Evolutionary conservation across 176 grass and related monocot species (phyloP), one percentile per base, ranked within the genome.

Genomic region (Dactylis glomerata): DNA sequence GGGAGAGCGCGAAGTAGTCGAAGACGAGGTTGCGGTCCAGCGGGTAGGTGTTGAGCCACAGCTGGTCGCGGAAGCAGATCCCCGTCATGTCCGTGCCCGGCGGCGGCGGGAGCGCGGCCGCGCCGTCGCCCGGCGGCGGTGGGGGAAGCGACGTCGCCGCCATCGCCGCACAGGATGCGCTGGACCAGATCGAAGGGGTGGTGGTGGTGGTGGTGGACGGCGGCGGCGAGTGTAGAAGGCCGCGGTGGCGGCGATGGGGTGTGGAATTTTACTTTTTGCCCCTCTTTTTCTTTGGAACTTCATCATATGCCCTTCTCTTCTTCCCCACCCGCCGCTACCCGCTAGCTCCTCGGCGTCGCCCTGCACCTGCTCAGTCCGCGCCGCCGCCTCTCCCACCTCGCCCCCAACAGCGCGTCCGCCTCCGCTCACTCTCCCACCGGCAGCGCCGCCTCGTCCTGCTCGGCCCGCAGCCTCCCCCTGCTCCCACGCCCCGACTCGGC

Each of bases 61-160:
- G 91, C 86, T 98, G 96, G 81, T 98, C 96, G 33, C 93, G 89
- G 93, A 98, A 98, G 88, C 96, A 98, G 79, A 98, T 98, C 38
- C 96, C 96, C 26, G 96, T 98, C 96, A 98, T 98, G 91, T 95
- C 96, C 32, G 96, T 98, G 42, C 96, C 96, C 34, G 96, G 96
- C 14, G 93, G 93, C 10, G 91, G 64, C 14, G 88, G 93, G 56
- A 79, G 74, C 26, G 84, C 65, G 14, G 79, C 89, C 2, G 89
- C 71, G 37, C 83, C 81, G 13, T 91, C 96, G 84, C 68, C 89
- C 78, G 73, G 90, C 16, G 72, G 80, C 24, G 72, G 82, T 5
- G 87, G 82, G 20, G 91, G 93, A 3, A 88, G 81, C 69, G 91
- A 82, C 95, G 95, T 98, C 33, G 76, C 80, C 51, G 56, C 33